Conservation (phyloP, 2,329 filamentous ascomycete genomes). For the Monilinia vaccinii-corymbosi region DNA sequence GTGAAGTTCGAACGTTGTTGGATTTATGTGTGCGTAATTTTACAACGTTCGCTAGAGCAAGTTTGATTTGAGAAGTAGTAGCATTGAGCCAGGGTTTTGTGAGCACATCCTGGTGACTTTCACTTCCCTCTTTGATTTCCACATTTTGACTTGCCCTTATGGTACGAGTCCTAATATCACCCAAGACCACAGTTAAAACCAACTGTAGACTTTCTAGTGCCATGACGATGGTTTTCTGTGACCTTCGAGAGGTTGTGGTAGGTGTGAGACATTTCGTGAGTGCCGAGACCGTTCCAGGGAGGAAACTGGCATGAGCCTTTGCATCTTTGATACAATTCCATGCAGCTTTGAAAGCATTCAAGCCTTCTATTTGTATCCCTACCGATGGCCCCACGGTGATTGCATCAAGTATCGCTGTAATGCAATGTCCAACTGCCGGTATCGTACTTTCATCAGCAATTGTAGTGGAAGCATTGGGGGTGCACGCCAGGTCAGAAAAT, state of each 20-base stretch:
- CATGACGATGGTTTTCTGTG: slow-evolving; percentile 54
- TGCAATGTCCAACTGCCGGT: slow-evolving; percentile 71
- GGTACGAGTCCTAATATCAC: slow-evolving; percentile 45
- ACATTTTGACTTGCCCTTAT: slow-evolving; percentile 22
- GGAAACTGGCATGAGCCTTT: slow-evolving; percentile 71
- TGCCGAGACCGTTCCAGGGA: slow-evolving; percentile 79
- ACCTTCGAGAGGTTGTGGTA: slow-evolving; percentile 51
- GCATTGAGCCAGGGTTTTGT: slow-evolving; percentile 63
- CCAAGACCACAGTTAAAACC: slow-evolving; percentile 46
- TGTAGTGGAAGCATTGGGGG: slow-evolving; percentile 39
- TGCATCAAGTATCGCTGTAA: slow-evolving; percentile 71
- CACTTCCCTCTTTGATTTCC: slow-evolving; percentile 21
- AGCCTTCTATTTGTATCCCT: slow-evolving; percentile 62
- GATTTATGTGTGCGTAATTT: slow-evolving; percentile 65
- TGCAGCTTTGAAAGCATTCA: slow-evolving; percentile 54
- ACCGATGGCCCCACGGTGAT: slow-evolving; percentile 55
- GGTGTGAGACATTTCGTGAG: slow-evolving; percentile 63
- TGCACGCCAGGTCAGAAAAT: slow-evolving; percentile 48
- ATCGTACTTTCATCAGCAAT: slow-evolving; percentile 52
- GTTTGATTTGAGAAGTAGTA: slow-evolving; percentile 71
- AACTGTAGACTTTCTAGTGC: slow-evolving; percentile 50
- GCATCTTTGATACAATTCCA: slow-evolving; percentile 58
- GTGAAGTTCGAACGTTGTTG: slow-evolving; percentile 54
- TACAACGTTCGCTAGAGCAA: slow-evolving; percentile 69
- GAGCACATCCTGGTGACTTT: slow-evolving; percentile 32